Conservation (phyloP, 192 early-diverging fungal species). For the Coemansia sp. region DNA sequence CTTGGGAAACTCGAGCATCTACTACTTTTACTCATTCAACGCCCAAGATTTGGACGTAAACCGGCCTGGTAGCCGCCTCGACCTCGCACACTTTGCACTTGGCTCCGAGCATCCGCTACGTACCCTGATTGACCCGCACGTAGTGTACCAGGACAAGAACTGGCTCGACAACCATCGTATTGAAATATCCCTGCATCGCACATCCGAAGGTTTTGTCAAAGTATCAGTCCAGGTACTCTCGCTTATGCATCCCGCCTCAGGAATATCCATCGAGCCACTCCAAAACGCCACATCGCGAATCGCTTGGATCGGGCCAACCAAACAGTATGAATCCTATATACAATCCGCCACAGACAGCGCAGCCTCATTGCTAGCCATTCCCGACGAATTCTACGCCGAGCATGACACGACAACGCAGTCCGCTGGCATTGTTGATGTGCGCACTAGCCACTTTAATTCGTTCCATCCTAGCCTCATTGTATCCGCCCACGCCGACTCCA, state of each 20-base stretch:
- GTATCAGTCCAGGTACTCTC: conserved; percentile 33
- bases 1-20: conserved; percentile 36
- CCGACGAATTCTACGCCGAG: conserved; percentile 27
- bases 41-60: conserved; percentile 5
- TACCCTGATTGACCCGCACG: conserved; percentile 21
- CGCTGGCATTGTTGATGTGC: conserved; percentile 14
- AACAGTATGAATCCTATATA: neutral
- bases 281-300: conserved; percentile 36
- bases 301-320: conserved; percentile 40
- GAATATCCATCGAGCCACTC: conserved; percentile 22
- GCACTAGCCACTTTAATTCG: conserved; percentile 33
- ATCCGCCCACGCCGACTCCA: conserved; percentile 9
- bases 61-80: conserved; percentile 15
- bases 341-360: neutral
- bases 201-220: conserved; percentile 36
- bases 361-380: conserved; percentile 11
- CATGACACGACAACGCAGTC: conserved; percentile 21
- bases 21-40: conserved; percentile 36
- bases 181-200: conserved; percentile 32
- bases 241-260: conserved; percentile 27
- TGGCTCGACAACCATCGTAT: conserved; percentile 51
- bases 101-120: conserved; percentile 19
- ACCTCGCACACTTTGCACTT: conserved; percentile 20
- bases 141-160: conserved; percentile 11
- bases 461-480: conserved; percentile 44